Base-by-base conservation (phyloP, 768 basidiomycete species). In the Pulveroboletus ravenelii region DNA sequence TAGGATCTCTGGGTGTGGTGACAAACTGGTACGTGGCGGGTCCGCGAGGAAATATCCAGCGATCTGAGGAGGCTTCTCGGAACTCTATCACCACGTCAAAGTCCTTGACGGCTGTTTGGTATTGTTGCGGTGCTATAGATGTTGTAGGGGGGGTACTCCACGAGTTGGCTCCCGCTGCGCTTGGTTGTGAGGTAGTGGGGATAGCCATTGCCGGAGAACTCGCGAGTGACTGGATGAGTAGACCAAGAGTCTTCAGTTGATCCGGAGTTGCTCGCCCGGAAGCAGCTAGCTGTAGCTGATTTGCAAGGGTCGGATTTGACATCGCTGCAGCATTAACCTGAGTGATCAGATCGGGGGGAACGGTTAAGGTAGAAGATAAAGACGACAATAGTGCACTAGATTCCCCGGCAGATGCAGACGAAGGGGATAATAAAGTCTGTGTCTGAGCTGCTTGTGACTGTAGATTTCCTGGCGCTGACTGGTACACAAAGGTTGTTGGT, bases 41-140 rank as follows among this genome's bases (percentile, higher is more conserved):
- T 18, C 78, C 80, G 30, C 85, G 78, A 45, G 88, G 87, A 47
- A 90, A 72, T 6, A 85, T 57, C 79, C 80, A 84, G n/a, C 82
- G 77, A 41, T 87, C 85, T 38, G 72, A 70, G 3, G 79, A 73
- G 5, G 70, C 68, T 59, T 89, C 88, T 44, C 74, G 69, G 55
- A 87, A 89, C 59, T 87, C 85, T 45, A 91, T 60, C 20, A 89
- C 79, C 1, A 91, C 62, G 61, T 90, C 88, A 58, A 82, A 87
- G n/a, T 79, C 78, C 59, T 77, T 82, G 31, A 74, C 62, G 15
- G 77, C 62, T 27, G 54, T 20, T 49, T 59, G 63, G 36, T 57
- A 57, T 38, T 55, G 65, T 13, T 59, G 53, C 17, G 61, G 25
- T 36, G 49, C 30, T 30, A 55, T 29, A 9, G 52, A 42, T 31